Evolutionary conservation across 805 yeast genomes (phyloP).

Genomic region (Ascoidea asiatica): DNA sequence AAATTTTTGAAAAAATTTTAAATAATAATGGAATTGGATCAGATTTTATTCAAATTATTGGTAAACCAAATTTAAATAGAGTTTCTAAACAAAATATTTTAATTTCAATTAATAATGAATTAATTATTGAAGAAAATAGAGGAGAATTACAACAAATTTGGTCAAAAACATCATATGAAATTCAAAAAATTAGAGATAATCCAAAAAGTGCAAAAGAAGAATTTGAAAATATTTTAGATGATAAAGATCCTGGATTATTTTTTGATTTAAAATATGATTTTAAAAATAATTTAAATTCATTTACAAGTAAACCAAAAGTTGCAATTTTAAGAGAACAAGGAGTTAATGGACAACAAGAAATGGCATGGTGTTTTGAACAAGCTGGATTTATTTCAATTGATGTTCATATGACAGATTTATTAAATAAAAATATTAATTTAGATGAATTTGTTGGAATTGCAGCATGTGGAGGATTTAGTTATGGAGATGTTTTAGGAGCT

Average conservation of each 20-base stretch:
- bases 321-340: slow-evolving; percentile 98
- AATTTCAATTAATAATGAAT: slow-evolving; percentile 31
- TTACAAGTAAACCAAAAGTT: slow-evolving; percentile 57
- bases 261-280: slow-evolving; percentile 67
- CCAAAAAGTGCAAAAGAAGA: slow-evolving; percentile 87
- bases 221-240: slow-evolving; percentile 57
- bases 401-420: slow-evolving; percentile 91
- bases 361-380: slow-evolving; percentile 93
- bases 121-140: slow-evolving; percentile 42
- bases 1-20: slow-evolving; percentile 41
- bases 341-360: slow-evolving; percentile 94
- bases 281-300: slow-evolving; percentile 29
- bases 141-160: slow-evolving; percentile 64
- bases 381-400: slow-evolving; percentile 93
- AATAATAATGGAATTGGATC: slow-evolving; percentile 43
- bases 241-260: slow-evolving; percentile 79
- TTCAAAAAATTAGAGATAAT: slow-evolving; percentile 89
- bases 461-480: slow-evolving; percentile 98
- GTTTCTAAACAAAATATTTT: slow-evolving; percentile 30
- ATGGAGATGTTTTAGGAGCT: slow-evolving; percentile 97
- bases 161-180: slow-evolving; percentile 78
- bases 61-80: slow-evolving; percentile 43
- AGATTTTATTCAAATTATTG: slow-evolving; percentile 47
- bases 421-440: slow-evolving; percentile 57
- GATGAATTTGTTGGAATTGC: slow-evolving; percentile 85